Evolutionary conservation across 805 yeast species (phyloP).

Genomic region (Wickerhamomyces canadensis): DNA sequence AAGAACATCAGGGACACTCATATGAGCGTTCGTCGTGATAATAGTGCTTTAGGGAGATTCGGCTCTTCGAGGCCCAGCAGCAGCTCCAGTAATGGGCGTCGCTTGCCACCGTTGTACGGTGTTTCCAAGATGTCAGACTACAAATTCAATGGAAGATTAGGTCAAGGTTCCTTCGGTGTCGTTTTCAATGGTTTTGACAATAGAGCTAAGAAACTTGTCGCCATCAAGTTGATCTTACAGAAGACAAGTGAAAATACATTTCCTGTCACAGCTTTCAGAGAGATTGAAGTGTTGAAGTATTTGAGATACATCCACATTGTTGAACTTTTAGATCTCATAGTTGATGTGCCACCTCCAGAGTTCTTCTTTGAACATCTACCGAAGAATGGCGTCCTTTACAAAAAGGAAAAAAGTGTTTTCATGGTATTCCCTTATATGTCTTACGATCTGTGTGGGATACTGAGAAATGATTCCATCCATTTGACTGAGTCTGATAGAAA

Average conservation of each 20-base stretch:
- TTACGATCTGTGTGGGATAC: constrained; percentile 82
- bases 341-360: constrained; percentile 35
- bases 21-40: no score
- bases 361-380: neutral
- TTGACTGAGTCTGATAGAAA: constrained; percentile 69
- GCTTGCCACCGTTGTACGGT: constrained; percentile 3
- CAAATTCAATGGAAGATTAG: constrained; percentile 40
- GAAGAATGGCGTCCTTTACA: constrained; percentile 8
- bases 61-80: neutral
- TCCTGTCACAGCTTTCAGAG: constrained; percentile 93
- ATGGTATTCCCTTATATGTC: constrained; percentile 93
- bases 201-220: constrained; percentile 57
- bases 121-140: constrained; percentile 26
- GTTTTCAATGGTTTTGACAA: constrained; percentile 68
- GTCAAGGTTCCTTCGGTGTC: constrained; percentile 87
- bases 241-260: constrained; percentile 46
- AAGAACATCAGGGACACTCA: no score
- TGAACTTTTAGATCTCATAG: constrained; percentile 74
- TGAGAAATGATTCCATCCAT: constrained; percentile 68
- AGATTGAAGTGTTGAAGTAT: constrained; percentile 73
- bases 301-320: constrained; percentile 68
- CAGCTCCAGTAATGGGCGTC: neutral
- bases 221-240: constrained; percentile 75
- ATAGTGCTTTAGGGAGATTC: no score
- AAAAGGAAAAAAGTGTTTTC: constrained; percentile 44